These are phyloP conservation scores for Acacia acuminata DNA, from an alignment of 306 rosid species.

Conservation along the genomic window DNA sequence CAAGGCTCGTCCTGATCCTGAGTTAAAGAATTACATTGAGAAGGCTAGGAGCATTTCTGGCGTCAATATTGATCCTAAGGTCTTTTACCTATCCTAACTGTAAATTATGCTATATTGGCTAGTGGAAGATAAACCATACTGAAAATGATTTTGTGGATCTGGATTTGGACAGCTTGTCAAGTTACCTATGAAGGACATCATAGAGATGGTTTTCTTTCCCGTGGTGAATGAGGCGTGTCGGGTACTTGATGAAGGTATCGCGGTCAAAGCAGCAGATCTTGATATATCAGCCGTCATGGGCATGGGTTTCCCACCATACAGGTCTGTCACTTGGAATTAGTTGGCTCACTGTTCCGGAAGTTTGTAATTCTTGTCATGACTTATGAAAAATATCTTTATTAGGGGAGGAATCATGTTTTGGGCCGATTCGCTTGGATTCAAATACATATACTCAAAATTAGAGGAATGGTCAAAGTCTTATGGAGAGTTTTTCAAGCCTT, in stretches of 20 bases:
- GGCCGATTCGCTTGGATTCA: slow-evolving; percentile 94
- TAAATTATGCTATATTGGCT: slow-evolving; percentile 7
- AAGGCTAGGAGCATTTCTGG: slow-evolving; percentile 79
- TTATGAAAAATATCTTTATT: slow-evolving; percentile 34
- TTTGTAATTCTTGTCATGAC: slow-evolving; percentile 18
- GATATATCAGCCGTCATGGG: slow-evolving; percentile 87
- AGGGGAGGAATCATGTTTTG: slow-evolving; percentile 97
- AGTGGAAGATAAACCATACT: neutral
- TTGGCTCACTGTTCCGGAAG: neutral
- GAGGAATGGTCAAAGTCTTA: slow-evolving; percentile 76
- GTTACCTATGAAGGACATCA: slow-evolving; percentile 75
- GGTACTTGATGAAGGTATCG: slow-evolving; percentile 92
- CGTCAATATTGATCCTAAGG: slow-evolving; percentile 75
- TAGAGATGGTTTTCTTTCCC: slow-evolving; percentile 93
- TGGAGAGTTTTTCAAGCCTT: slow-evolving; percentile 92
- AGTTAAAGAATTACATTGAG: slow-evolving; percentile 77
- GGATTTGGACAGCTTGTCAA: slow-evolving; percentile 63
- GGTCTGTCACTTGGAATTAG: slow-evolving; percentile 48
- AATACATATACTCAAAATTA: slow-evolving; percentile 77
- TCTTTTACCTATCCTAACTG: slow-evolving; percentile 32
- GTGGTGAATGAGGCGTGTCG: slow-evolving; percentile 98
- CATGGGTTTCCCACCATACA: slow-evolving; percentile 98
- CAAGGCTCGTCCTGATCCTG: slow-evolving; percentile 84
- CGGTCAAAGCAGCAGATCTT: slow-evolving; percentile 87
- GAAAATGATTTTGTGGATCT: slow-evolving; percentile 30